Conservation (phyloP, 2,329 filamentous ascomycete species). For the Pleurostoma richardsiae region DNA sequence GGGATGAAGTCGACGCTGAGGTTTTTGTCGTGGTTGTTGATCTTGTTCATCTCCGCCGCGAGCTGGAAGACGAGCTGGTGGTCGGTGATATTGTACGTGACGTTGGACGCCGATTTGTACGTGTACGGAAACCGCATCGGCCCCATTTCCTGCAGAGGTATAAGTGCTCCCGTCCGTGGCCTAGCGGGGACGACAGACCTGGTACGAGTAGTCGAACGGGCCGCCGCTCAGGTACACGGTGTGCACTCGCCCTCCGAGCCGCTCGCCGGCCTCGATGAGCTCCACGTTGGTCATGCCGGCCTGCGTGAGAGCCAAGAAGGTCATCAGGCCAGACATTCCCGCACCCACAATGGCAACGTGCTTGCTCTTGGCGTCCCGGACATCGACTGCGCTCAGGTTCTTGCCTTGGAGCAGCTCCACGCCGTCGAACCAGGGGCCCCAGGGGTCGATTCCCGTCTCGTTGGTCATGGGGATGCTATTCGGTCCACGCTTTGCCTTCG, state of each 20-base stretch:
- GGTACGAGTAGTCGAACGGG: constrained; percentile 60
- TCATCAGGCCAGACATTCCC: constrained; percentile 63
- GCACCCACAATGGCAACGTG: constrained; percentile 59
- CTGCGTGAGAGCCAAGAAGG: constrained; percentile 41
- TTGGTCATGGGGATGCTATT: constrained; percentile 42
- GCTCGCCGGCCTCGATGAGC: constrained; percentile 55
- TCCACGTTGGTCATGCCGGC: constrained; percentile 54
- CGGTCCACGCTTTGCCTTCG: constrained; percentile 14
- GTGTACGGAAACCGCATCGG: constrained; percentile 60
- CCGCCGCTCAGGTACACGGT: constrained; percentile 57
- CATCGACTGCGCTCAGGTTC: constrained; percentile 46
- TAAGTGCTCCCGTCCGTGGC: too few species aligned
- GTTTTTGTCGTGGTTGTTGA: constrained; percentile 47
- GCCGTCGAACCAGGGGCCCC: constrained; percentile 62
- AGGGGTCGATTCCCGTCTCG: constrained; percentile 37
- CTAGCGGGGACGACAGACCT: constrained; percentile 26
- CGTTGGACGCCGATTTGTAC: constrained; percentile 45
- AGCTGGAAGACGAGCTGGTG: constrained; percentile 62
- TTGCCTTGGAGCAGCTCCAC: constrained; percentile 53
- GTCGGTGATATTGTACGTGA: constrained; percentile 54
- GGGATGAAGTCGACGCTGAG: constrained; percentile 55
- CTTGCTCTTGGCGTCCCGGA: constrained; percentile 49
- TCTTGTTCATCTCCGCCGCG: constrained; percentile 50
- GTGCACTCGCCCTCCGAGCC: constrained; percentile 59
- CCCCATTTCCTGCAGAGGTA: constrained; percentile 36